phyloP scores from a whole-genome alignment of 257 asterid species.

The Solanum gandarillasii region DNA sequence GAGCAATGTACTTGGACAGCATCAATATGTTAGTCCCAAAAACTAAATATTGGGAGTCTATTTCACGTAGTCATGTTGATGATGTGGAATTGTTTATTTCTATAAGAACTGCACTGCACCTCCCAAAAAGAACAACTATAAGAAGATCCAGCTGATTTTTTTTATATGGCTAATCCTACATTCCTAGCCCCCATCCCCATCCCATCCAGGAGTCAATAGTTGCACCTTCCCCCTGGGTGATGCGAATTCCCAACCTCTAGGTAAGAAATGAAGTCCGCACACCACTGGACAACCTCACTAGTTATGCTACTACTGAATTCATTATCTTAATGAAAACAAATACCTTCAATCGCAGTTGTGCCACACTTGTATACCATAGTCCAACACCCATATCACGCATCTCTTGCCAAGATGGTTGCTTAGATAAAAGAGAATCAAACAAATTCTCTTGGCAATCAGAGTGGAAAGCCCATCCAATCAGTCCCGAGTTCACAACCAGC shows the following conservation, averaged over 20 bases:
- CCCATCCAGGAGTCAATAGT: background rate
- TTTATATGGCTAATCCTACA: background rate
- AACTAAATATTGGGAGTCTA: background rate
- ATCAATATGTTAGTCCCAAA: background rate
- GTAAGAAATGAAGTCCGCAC: background rate
- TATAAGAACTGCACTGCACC: background rate
- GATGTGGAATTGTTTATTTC: background rate
- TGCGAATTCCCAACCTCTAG: background rate
- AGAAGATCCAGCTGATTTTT: background rate
- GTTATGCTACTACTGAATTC: background rate
- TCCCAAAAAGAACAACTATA: background rate
- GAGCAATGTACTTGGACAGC: background rate
- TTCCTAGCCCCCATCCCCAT: background rate
- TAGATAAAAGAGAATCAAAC: constrained; percentile 67
- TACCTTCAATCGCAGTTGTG: constrained; percentile 79
- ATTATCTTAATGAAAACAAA: background rate
- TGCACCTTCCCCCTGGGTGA: background rate
- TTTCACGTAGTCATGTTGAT: background rate
- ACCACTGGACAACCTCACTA: background rate
- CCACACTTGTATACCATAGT: constrained; percentile 76
- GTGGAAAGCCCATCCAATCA: constrained; percentile 90
- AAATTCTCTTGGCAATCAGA: constrained; percentile 88
- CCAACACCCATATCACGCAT: constrained; percentile 87
- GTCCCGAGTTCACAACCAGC: constrained; percentile 47
- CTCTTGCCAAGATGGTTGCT: constrained; percentile 88